phyloP scores from a whole-genome alignment of 345 rosid genomes.

The Eucalyptus marginata region DNA sequence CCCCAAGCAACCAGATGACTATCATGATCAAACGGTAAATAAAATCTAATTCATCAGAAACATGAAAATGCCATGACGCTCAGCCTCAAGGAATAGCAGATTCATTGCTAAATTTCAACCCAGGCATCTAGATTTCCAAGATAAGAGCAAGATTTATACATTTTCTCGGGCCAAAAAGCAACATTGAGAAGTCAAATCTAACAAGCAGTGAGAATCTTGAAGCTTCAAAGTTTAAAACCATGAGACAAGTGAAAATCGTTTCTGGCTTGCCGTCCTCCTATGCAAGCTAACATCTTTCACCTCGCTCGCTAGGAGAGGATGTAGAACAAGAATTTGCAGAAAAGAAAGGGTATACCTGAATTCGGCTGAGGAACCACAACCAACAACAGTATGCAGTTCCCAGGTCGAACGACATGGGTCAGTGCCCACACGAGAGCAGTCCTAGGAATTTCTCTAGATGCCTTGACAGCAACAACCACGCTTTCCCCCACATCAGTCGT shows the following conservation, averaged over 20 bases:
- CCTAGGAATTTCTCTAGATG: slow-evolving; percentile 6
- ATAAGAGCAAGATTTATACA: background rate
- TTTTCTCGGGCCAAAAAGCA: background rate
- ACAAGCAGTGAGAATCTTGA: background rate
- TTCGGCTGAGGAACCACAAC: slow-evolving; percentile 72
- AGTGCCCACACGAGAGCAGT: slow-evolving; percentile 94
- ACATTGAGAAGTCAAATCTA: background rate
- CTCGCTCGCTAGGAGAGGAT: background rate
- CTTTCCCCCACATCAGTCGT: background rate
- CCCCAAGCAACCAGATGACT: background rate
- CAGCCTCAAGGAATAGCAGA: background rate
- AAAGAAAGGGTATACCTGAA: slow-evolving; percentile 30
- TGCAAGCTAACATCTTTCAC: background rate
- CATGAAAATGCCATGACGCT: background rate
- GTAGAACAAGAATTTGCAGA: background rate
- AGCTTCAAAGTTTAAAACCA: background rate
- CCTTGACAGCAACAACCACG: background rate
- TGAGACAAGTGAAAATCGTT: background rate
- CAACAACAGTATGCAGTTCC: slow-evolving; percentile 78
- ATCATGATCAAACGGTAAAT: background rate
- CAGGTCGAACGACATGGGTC: slow-evolving; percentile 95
- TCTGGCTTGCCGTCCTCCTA: background rate
- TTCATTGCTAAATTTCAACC: background rate
- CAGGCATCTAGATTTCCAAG: background rate
- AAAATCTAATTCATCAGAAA: background rate